phyloP scores from a whole-genome alignment of 2,329 filamentous ascomycete genomes.

The Aureobasidium sp. region DNA sequence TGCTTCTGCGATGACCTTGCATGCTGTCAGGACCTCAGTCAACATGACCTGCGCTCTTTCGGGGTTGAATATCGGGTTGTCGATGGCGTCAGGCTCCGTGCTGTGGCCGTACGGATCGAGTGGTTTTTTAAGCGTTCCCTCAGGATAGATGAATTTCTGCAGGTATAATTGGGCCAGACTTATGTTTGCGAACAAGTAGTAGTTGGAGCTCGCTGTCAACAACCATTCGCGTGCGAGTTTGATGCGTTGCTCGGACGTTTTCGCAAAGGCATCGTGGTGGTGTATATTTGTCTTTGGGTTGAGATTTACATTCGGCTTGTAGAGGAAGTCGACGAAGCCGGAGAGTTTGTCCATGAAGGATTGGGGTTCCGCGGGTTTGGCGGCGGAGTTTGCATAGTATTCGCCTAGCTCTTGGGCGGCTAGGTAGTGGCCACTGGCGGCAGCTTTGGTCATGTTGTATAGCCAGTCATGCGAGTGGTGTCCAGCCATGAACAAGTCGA shows the following conservation, averaged over 20 bases:
- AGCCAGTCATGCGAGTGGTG: conserved; percentile 30
- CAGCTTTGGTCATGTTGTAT: conserved; percentile 36
- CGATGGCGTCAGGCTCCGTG: conserved; percentile 16
- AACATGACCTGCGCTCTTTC: conserved; percentile 13
- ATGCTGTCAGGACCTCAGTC: not conserved
- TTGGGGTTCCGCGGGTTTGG: not conserved
- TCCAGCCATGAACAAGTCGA: conserved; percentile 16
- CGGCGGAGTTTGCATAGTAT: conserved; percentile 27
- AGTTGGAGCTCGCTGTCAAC: conserved; percentile 12
- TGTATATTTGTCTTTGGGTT: conserved; percentile 18
- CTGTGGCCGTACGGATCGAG: conserved; percentile 16
- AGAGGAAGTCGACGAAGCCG: not conserved
- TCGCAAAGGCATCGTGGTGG: conserved; percentile 21
- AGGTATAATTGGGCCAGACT: conserved; percentile 18
- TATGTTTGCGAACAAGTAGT: conserved; percentile 23
- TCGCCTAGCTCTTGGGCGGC: conserved; percentile 30
- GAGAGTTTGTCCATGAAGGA: not conserved
- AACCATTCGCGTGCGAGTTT: conserved; percentile 23
- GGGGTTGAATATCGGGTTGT: conserved; percentile 19
- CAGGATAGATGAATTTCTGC: conserved; percentile 14
- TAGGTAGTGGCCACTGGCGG: conserved; percentile 29
- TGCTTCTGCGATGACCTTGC: not conserved
- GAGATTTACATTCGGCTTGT: not conserved
- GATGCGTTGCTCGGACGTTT: conserved; percentile 17
- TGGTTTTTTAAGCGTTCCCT: not conserved